Evolutionary conservation across 2,329 filamentous ascomycete genomes (phyloP).

Genomic region (Arthrobotrys pseudoclavata): DNA sequence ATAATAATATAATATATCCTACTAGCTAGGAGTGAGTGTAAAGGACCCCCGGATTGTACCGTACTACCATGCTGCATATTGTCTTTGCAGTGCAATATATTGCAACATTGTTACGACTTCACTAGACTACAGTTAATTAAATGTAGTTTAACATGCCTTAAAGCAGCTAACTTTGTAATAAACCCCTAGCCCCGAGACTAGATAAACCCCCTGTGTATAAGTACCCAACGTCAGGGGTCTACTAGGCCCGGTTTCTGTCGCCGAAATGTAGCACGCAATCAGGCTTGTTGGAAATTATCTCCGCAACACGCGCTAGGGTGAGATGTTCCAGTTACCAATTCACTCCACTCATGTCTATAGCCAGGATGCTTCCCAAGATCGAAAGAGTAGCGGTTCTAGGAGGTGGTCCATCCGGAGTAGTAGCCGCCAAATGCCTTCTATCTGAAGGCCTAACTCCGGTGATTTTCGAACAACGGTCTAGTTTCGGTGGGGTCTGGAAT

Average conservation of each 20-base stretch:
- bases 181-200: not conserved
- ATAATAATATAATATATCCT: no score
- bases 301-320: constrained; percentile 17
- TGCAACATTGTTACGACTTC: no score
- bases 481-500: constrained; percentile 88
- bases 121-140: no score
- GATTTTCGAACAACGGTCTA: constrained; percentile 85
- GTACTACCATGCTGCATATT: no score
- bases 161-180: no score
- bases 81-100: no score
- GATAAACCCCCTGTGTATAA: not conserved
- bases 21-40: no score
- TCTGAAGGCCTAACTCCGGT: constrained; percentile 78
- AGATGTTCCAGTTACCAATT: not conserved
- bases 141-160: no score
- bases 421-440: constrained; percentile 82
- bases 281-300: constrained; percentile 32
- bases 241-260: constrained; percentile 12
- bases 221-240: not conserved
- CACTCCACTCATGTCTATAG: not conserved
- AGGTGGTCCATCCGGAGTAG: constrained; percentile 83
- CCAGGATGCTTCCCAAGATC: constrained; percentile 31
- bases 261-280: constrained; percentile 15
- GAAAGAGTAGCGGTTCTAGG: constrained; percentile 75
- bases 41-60: no score